Evolutionary conservation across 192 early-diverging fungal genomes (phyloP), one percentile per base, ranked within the genome.

Genomic region (Ambispora gerdemannii): DNA sequence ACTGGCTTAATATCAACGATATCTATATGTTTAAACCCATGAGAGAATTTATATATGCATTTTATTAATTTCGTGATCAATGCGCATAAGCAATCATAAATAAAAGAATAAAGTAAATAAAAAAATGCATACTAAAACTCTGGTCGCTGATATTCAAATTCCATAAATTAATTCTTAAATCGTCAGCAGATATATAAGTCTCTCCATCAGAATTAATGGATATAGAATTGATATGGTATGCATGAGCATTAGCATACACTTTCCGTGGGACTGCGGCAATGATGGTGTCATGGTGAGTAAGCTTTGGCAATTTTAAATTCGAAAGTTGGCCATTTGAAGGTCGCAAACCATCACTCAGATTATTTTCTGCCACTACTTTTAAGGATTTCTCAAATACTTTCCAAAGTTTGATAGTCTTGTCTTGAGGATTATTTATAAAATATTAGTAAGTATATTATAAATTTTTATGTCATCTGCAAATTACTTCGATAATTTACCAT

Each of bases 401-500:
- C 97, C 97, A 99, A 36, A 99, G 87, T 82, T 99, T 99, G 80
- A 99, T 94, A 34, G 97, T 99, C 79, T 99, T 99, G 82, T 98
- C 97, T n/a, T 94, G 72, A 49, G 24, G 20, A 33, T 30, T 8
- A 38, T 25, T 24, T 8, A 27, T 27, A 22, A 24, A 27, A 36
- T 22, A 56, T 35, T 19, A 34, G 1, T 52, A 47, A 67, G 17
- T 19, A 13, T 43, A 28, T 22, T 11, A 13, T 43, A 15, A 24
- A 47, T 63, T 22, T 38, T 24, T 4, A 7, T 1, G 19, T 20
- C 4, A 61, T 20, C 17, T n/a, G 36, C 19, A 61, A 55, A 27
- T 55, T 27, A 55, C 25, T 34, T 8, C 3, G 52, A 31, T 15
- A 52, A 34, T 49, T 47, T 79, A 93, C 92, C 92, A 78, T 98